Base-by-base conservation (phyloP, 2,329 filamentous ascomycete species). In the Cryphonectria japonica region DNA sequence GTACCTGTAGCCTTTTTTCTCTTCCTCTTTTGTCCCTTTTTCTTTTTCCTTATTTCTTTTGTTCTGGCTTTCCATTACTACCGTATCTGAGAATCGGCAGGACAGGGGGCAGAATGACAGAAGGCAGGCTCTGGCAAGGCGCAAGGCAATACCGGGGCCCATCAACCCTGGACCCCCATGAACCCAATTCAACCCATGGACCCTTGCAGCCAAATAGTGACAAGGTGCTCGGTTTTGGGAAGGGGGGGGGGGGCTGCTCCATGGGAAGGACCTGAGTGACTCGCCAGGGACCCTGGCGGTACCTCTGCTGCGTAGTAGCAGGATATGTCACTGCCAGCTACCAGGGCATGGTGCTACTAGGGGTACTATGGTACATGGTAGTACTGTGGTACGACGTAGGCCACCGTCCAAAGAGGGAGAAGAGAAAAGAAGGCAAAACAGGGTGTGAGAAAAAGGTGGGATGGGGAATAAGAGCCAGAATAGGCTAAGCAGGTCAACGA, bases 141-240 rank as follows among this genome's bases (percentile, higher is more conserved):
- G 43, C 43, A 66, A 66, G 62, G 63, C 63, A 43, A 66, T 60
- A 43, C 41, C 66, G 26, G 66, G 66, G 39, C 66, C 66, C 66
- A 29, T 64, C 29, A 50, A 32, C 29, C 43, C 39, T 43, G n/a
- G 43, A 34, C 16, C 63, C 63, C 63, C 54, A 59, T 22, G 43
- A 50, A 19, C 63, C 63, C 63, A 29, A 59, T 29, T 43, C 39
- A 46, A 29, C 41, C 62, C 62, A 63, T 43, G 63, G 32, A 32
- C 63, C 63, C 63, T 62, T 68, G 66, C 26, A 61, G n/a, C n/a
- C n/a, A 37, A 68, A 32, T 39, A 37, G n/a, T 34, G 57, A 68
- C 66, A 68, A 57, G 66, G 66, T 39, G 37, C 22, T 11, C 7
- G 22, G 46, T n/a, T 50, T 50, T 26, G 26, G 26, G 26, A 26